A percentile compares a stretch with the other conserved stretches of the same genome.
Conservation (phyloP, 208 protist species). For the Phytomonas sp. region DNA sequence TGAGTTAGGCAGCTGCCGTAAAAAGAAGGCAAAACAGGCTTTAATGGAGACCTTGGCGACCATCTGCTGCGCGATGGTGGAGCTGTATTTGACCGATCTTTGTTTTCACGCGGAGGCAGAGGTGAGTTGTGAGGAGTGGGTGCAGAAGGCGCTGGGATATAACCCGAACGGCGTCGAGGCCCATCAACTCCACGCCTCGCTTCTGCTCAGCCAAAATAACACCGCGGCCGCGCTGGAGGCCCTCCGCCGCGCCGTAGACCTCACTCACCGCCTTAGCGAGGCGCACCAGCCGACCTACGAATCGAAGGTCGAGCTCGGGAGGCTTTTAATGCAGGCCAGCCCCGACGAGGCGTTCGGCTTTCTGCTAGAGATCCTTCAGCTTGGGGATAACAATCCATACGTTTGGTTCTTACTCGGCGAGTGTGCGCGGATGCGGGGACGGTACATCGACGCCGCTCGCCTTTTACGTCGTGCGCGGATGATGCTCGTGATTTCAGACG, state of each 20-base stretch:
- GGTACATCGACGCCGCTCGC: constrained; percentile 67
- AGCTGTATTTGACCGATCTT: constrained; percentile 88
- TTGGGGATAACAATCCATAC: constrained; percentile 88
- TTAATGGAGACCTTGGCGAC: constrained; percentile 73
- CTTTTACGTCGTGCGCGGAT: constrained; percentile 75
- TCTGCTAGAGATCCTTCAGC: constrained; percentile 80
- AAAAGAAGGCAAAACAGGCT: constrained; percentile 37
- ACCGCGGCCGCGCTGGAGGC: constrained; percentile 47
- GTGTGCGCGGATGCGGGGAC: constrained; percentile 64
- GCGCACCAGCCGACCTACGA: constrained; percentile 86
- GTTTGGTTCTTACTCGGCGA: constrained; percentile 90
- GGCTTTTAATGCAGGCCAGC: constrained; percentile 83
- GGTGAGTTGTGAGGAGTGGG: constrained; percentile 61
- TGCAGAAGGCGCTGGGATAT: constrained; percentile 38
- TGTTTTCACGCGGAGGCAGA: constrained; percentile 81
- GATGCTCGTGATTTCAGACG: constrained; percentile 64
- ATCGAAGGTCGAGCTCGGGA: constrained; percentile 84
- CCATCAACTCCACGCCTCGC: constrained; percentile 76
- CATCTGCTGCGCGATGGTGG: constrained; percentile 81
- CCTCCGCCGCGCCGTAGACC: constrained; percentile 63
- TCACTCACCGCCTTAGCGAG: constrained; percentile 77
- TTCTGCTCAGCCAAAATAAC: constrained; percentile 75
- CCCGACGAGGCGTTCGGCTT: constrained; percentile 70
- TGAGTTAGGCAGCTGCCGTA: constrained; percentile 43
- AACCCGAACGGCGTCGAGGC: constrained; percentile 62